Conservation (phyloP, 306 rosid species). For the Quercus wislizeni region DNA sequence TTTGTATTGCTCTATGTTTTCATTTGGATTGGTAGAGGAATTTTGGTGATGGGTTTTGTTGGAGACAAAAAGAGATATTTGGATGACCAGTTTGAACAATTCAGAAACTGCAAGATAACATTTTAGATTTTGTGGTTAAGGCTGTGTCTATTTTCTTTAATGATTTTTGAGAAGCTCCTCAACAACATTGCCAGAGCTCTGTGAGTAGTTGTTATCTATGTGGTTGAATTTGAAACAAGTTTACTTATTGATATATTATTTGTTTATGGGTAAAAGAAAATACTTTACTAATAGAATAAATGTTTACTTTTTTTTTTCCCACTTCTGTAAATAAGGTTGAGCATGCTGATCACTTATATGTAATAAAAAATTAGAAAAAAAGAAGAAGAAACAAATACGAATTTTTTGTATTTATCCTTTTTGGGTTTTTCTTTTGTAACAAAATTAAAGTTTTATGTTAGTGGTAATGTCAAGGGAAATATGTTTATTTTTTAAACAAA, state of each 20-base stretch:
- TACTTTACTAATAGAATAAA: not conserved
- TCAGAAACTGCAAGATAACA: constrained; percentile 61
- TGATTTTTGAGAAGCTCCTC: constrained; percentile 61
- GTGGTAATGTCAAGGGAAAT: no score
- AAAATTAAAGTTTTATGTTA: no score
- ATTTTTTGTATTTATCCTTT: no score
- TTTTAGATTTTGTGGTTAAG: constrained; percentile 68
- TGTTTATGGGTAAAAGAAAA: not conserved
- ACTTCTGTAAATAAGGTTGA: not conserved
- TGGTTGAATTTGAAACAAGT: not conserved
- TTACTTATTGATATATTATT: not conserved
- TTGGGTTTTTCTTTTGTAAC: no score
- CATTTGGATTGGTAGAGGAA: not conserved
- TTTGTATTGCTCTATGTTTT: not conserved
- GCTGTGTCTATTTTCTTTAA: constrained; percentile 65
- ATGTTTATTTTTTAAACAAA: no score
- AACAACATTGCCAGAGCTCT: constrained; percentile 48
- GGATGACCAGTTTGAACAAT: constrained; percentile 38
- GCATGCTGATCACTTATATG: no score
- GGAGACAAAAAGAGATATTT: constrained; percentile 39
- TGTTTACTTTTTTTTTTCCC: not conserved
- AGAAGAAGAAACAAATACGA: no score
- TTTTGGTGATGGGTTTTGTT: not conserved
- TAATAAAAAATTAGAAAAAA: no score
- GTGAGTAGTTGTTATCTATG: constrained; percentile 33